Evolutionary conservation across 495 filamentous ascomycete genomes (phyloP), one percentile per base, ranked within the genome.

Genomic region (Pyrenula massariospora): DNA sequence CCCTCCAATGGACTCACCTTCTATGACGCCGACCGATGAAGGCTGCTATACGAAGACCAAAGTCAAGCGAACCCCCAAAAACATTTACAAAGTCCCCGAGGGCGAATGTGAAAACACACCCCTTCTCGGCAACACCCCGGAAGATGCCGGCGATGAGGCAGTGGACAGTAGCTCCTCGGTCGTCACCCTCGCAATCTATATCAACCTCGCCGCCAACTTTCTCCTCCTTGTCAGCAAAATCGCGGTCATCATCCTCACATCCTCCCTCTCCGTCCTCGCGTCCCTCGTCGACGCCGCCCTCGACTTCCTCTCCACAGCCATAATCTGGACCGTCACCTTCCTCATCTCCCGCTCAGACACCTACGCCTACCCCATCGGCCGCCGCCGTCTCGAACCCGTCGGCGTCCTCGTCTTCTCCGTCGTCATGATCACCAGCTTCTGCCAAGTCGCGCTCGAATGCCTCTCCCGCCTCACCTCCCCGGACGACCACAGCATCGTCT

Each of bases 271-370:
- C 2, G 87, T 96, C 12, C 76, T 96, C 12, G 91, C 91, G 15
- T 88, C 84, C 62, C 77, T 96, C 56, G 91, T 96, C 1, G 91
- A 96, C 63, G 90, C 88, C 2, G 83, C 86, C 0, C 77, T 96
- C 12, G 91, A 96, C 63, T 94, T 95, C 62, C 72, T 96, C 48
- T 86, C 81, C 42, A 96, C 90, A 0, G 84, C 80, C 42, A 95
- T 96, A 51, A 84, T 95, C 48, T 91, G 88, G 88, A 77, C 82
- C 2, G 92, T 89, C 0, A 88, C 88, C 0, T 74, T 70, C 54
- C 73, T 93, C 55, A 92, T 93, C 59, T 79, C 78, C 51, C 78
- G 78, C 48, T 83, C 85, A 55, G 88, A 95, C 61, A 82, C 83
- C 54, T 88, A 90, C 60, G 73, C 77, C n/a, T 95, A 92, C 65